phyloP scores from a whole-genome alignment of 1,139 yeast species.

The Ogataea hybrid region DNA sequence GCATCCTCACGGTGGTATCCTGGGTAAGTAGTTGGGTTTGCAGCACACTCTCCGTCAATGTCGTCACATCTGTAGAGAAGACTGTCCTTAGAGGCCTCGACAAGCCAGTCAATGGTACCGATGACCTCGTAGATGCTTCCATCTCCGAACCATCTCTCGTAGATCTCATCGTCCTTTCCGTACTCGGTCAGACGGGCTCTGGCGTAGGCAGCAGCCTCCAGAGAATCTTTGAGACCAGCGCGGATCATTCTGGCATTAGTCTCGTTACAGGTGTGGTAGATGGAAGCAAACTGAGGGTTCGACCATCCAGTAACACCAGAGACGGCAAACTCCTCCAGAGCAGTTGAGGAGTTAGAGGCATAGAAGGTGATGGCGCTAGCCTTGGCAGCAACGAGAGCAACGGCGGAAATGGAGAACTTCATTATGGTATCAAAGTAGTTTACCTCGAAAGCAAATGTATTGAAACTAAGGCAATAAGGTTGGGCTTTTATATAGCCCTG shows the following conservation, averaged over 20 bases:
- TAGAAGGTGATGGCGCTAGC: slow-evolving; percentile 2
- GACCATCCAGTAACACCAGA: slow-evolving; percentile 5
- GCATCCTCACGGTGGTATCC: slow-evolving; percentile 18
- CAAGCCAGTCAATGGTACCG: slow-evolving; percentile 19
- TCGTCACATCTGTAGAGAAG: slow-evolving; percentile 22
- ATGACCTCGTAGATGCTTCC: slow-evolving; percentile 20
- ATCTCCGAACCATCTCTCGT: slow-evolving; percentile 28
- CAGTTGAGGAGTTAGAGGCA: slow-evolving; percentile 2
- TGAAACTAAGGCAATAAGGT: slow-evolving; percentile 1
- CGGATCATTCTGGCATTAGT: slow-evolving; percentile 17
- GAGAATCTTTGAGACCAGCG: slow-evolving; percentile 24
- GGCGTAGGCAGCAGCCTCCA: slow-evolving; percentile 29
- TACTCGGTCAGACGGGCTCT: slow-evolving; percentile 28
- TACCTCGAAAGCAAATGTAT: slow-evolving; percentile 2
- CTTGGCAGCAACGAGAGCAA: slow-evolving; percentile 2
- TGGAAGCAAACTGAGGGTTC: slow-evolving; percentile 8
- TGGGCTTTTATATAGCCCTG: slow-evolving; percentile 2
- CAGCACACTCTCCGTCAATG: slow-evolving; percentile 20
- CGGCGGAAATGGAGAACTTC: slow-evolving; percentile 2
- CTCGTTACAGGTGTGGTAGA: slow-evolving; percentile 16
- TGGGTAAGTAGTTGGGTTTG: slow-evolving; percentile 12
- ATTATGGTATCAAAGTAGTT: slow-evolving; percentile 1
- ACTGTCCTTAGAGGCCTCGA: slow-evolving; percentile 15
- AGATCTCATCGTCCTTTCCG: slow-evolving; percentile 28
- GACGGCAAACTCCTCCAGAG: slow-evolving; percentile 2